Base-by-base conservation (phyloP, 768 basidiomycete genomes). In the Leucosporidium creatinivorum region DNA sequence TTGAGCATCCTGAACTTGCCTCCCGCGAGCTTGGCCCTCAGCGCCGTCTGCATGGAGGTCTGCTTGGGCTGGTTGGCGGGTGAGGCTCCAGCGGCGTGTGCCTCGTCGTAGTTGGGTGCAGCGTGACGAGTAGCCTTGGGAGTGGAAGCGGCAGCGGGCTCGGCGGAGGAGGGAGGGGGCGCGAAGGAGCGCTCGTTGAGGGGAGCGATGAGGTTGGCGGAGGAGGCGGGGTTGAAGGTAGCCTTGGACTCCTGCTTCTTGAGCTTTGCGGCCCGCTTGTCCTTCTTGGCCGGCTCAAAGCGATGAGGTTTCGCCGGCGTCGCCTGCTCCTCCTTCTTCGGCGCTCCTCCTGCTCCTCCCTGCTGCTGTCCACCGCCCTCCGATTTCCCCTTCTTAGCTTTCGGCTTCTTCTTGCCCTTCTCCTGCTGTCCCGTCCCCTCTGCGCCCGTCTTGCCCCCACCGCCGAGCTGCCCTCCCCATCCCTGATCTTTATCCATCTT, bases 1-100 rank as follows among this genome's bases (percentile, higher is more conserved):
- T 99, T 99, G 64, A 97, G 88, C 81, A 89, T 84, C 75, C 93
- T 91, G 69, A 73, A 76, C 60, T 73, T 75, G 28, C 74, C 76
- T 25, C 75, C 75, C 1, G 70, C 69, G 25, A 76, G 65, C 58
- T 76, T 75, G 12, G 92, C 91, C 0, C 92, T 89, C 66, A 89
- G 86, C 64, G 68, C 54, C 62, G 86, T 82, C 77, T 85, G 91
- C 85, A 96, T 88, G 25, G 77, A 81, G 59, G 82, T 83, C 77
- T 96, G 93, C 72, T 94, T 80, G 3, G 82, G 78, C 10, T 92
- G 93, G 63, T 93, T 79, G 19, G 44, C 60, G 3, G 61, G 13
- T 21, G 58, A 49, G 26, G 68, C 61, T 12, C 30, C 62, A 30
- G 36, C 58, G 33, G 61, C 33, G 21, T 50, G 28, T 3, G 39